Evolutionary conservation across 1,284 basidiomycete genomes (phyloP).

Genomic region (Veloporphyrellus conicus): DNA sequence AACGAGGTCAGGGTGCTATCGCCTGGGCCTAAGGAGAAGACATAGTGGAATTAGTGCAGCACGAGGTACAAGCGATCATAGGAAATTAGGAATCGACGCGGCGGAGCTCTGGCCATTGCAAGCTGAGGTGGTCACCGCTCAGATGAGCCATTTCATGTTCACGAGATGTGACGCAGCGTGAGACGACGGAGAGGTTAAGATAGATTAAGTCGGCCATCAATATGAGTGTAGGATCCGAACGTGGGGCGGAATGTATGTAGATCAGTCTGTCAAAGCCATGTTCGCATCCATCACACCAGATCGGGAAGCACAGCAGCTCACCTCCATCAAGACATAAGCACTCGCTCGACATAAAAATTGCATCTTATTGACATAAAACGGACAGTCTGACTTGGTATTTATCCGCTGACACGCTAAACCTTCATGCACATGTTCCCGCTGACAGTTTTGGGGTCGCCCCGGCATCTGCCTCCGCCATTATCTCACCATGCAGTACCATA

Average conservation of each 20-base stretch:
- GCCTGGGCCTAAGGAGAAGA: slow-evolving; percentile 16
- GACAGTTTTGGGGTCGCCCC: slow-evolving; percentile 32
- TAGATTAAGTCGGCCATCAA: slow-evolving; percentile 14
- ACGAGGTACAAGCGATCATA: slow-evolving; percentile 31
- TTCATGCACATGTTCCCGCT: slow-evolving; percentile 22
- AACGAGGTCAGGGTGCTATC: slow-evolving; percentile 37
- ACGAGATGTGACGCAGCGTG: background rate
- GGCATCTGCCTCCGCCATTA: background rate
- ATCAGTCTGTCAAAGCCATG: slow-evolving; percentile 13
- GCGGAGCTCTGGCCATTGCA: slow-evolving; percentile 6
- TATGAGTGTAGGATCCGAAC: slow-evolving; percentile 13
- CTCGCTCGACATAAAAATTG: slow-evolving; percentile 11
- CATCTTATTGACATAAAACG: slow-evolving; percentile 32
- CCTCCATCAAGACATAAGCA: background rate
- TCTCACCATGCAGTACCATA: slow-evolving; percentile 13
- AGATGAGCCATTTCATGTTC: no score
- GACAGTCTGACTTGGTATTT: background rate
- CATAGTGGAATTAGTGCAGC: slow-evolving; percentile 20
- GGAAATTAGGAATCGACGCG: no score
- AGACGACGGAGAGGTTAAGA: background rate
- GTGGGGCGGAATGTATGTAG: slow-evolving; percentile 13
- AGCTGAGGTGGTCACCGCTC: background rate
- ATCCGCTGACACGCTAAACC: slow-evolving; percentile 12
- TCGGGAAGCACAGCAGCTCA: slow-evolving; percentile 9
- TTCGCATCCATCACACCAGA: slow-evolving; percentile 4